Evolutionary conservation across 805 yeast species (phyloP).

Genomic region (Saccharomycopsis fodiens): DNA sequence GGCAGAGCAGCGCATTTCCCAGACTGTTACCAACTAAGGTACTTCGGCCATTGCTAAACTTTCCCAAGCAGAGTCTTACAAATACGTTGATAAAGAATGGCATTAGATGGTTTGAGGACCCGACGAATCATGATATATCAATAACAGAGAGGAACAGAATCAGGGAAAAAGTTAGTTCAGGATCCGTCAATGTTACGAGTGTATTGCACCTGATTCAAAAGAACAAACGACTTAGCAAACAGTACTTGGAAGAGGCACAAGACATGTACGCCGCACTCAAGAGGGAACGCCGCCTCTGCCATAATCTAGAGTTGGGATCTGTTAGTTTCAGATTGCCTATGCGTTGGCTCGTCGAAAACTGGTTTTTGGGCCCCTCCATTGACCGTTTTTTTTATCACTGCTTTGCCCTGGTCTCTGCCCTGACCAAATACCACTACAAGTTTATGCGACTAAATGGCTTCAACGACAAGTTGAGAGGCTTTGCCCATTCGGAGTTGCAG

Average conservation of each 20-base stretch:
- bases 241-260: background rate
- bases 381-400: conserved; percentile 20
- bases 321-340: background rate
- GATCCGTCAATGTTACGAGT: background rate
- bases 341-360: background rate
- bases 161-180: background rate
- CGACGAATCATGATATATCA: conserved; percentile 30
- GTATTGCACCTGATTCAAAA: background rate
- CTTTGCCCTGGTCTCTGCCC: conserved; percentile 24
- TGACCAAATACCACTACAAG: conserved; percentile 11
- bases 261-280: background rate
- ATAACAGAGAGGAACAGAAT: conserved; percentile 33
- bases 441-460: conserved; percentile 4
- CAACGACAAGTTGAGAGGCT: background rate
- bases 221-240: background rate
- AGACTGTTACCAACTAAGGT: too few species aligned
- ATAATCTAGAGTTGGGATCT: conserved; percentile 2
- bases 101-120: conserved; percentile 36
- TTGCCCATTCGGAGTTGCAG: background rate
- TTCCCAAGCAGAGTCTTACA: conserved; percentile 26
- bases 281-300: background rate
- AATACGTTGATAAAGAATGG: conserved; percentile 25
- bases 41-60: conserved; percentile 31
- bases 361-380: conserved; percentile 1
- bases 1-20: too few species aligned